Base-by-base conservation (phyloP, 345 rosid genomes). In the Linum tenue region DNA sequence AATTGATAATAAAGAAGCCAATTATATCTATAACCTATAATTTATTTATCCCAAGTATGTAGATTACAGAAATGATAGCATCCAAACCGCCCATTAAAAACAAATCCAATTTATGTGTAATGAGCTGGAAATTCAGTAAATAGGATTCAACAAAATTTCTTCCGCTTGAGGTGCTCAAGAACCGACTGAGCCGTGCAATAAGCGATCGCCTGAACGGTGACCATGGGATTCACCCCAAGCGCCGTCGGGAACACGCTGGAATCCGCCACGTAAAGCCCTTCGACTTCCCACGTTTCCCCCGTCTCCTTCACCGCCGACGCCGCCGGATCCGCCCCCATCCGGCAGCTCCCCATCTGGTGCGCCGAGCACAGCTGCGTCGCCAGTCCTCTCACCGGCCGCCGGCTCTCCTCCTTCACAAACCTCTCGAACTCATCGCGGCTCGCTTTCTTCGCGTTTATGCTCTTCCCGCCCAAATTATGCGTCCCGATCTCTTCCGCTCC, bases 321-420 rank as follows among this genome's bases (percentile, higher is more conserved):
- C 62, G 71, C 79, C 2, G 86, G 86, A 36, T 76, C 78, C 3
- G 70, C 67, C 12, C 96, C 98, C 95, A 91, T 88, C 69, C 92
- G 75, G 75, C 95, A 91, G 64, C 95, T 91, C 31, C 94, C 96
- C 96, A 88, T 88, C 75, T 91, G 95, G 73, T 91, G 96, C 53
- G 96, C 96, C 39, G 98, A 91, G 70, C 87, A 72, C 35, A 88
- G 64, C 10, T 78, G 81, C 3, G 83, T 72, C 4, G 78, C 64
- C 53, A 85, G 68, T 70, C 72, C 79, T 53, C 76, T 77, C 56
- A 88, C 66, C 38, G 73, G 48, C 72, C 79, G 75, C 42, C 73
- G 68, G 57, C 87, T 90, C 78, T 90, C 96, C 74, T 82, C 86
- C 51, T 63, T 83, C 73, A 90, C 88, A 50, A 85, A 84, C 66